Percentiles rank a stretch among this genome's conserved stretches.
Evolutionary conservation across 2,329 filamentous ascomycete genomes (phyloP).

Genomic region (Mycosphaerella sp.): DNA sequence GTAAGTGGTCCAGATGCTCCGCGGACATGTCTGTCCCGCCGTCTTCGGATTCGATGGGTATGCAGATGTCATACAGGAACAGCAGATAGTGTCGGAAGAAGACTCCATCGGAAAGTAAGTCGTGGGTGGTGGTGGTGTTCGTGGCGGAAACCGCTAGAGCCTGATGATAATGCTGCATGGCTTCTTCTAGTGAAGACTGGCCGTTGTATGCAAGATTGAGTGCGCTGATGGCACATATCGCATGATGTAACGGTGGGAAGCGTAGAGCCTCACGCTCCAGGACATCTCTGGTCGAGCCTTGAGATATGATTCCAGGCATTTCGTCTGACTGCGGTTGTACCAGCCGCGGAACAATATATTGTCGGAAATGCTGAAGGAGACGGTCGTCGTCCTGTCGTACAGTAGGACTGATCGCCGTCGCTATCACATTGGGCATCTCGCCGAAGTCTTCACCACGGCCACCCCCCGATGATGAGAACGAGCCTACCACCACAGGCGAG

Average conservation of each 20-base stretch:
- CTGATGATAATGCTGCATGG: constrained; percentile 51
- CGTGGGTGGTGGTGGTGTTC: constrained; percentile 42
- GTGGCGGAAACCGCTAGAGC: constrained; percentile 41
- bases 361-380: constrained; percentile 26
- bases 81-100: constrained; percentile 54
- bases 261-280: constrained; percentile 38
- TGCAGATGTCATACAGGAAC: constrained; percentile 50
- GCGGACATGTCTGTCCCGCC: constrained; percentile 47
- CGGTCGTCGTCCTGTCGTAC: constrained; percentile 21
- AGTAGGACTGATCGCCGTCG: constrained; percentile 15
- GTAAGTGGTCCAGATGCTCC: constrained; percentile 48
- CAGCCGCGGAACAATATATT: constrained; percentile 26
- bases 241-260: constrained; percentile 51
- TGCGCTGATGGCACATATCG: constrained; percentile 54
- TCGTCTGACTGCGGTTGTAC: constrained; percentile 19
- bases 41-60: constrained; percentile 24
- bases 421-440: constrained; percentile 13
- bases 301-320: constrained; percentile 5
- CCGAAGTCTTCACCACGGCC: constrained; percentile 19
- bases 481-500: constrained; percentile 12
- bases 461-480: constrained; percentile 3
- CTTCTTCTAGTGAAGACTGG: constrained; percentile 41
- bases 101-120: constrained; percentile 52
- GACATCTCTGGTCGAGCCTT: constrained; percentile 24
- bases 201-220: constrained; percentile 47